Percentiles rank a stretch among this genome's conserved stretches.
These are phyloP conservation scores for Diatrype stigma DNA, from an alignment of 2,329 filamentous ascomycete species.

Conservation along the genomic window DNA sequence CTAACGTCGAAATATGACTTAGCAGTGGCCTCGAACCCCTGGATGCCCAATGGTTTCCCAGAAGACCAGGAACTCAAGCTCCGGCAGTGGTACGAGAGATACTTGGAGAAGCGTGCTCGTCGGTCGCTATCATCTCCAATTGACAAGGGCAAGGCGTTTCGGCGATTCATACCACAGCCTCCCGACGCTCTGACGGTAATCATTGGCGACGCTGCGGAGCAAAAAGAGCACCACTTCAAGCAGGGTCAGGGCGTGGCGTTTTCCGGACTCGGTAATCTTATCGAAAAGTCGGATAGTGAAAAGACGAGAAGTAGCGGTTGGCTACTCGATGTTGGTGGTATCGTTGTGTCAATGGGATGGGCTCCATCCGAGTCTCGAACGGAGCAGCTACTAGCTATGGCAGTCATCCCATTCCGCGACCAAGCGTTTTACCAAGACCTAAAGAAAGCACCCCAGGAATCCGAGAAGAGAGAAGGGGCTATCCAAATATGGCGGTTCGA, in stretches of 20 bases:
- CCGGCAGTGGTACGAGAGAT: conserved; percentile 18
- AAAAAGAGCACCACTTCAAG: conserved; percentile 20
- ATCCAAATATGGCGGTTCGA: conserved; percentile 51
- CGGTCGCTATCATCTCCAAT: conserved; percentile 18
- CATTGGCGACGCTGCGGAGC: conserved; percentile 22
- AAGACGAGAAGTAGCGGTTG: conserved; percentile 35
- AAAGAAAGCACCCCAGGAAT: conserved; percentile 31
- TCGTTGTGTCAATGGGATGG: conserved; percentile 52
- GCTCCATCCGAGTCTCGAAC: conserved; percentile 34
- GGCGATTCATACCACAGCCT: conserved; percentile 18
- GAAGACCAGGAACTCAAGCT: conserved; percentile 18
- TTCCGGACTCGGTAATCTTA: conserved; percentile 18
- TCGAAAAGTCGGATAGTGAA: conserved; percentile 11
- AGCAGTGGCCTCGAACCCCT: conserved; percentile 19
- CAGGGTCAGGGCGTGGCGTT: conserved; percentile 22
- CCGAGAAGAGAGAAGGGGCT: conserved; percentile 39
- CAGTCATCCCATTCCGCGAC: conserved; percentile 47
- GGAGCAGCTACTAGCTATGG: conserved; percentile 48
- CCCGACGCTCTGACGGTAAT: conserved; percentile 18
- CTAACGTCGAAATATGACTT: conserved; percentile 15
- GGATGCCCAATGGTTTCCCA: conserved; percentile 22
- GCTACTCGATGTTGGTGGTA: conserved; percentile 51
- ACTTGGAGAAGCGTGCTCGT: conserved; percentile 11
- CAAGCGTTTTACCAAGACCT: conserved; percentile 40
- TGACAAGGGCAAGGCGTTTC: conserved; percentile 17